Evolutionary conservation across 805 yeast genomes (phyloP), one percentile per base, ranked within the genome.

Genomic region (Kazachstania bromeliacearum): DNA sequence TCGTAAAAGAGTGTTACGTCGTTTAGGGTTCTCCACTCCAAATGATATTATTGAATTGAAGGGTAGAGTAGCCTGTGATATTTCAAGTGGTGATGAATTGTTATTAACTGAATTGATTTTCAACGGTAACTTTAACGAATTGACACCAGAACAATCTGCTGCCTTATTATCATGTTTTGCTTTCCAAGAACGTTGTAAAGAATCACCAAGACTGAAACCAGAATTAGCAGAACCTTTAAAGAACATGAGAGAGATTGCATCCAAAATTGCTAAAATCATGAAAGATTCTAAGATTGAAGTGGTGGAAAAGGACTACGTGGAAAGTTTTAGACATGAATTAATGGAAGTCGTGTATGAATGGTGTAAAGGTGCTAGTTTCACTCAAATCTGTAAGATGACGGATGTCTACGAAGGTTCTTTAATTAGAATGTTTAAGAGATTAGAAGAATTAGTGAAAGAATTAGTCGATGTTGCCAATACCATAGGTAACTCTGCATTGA

Each of bases 331-430:
- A 62, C 80, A 87, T 14, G 95, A 92, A 55, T 69, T 92, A 42
- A 89, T 92, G 97, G 97, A 88, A 57, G 96, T 92, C 35, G 96
- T 92, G 1, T 85, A 66, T 59, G 83, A 89, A 33, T 92, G 99
- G 99, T 85, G 96, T 59, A 79, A 81, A 55, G 97, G 97, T 14
- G 96, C 95, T 5, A 67, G 92, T 0, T 92, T 92, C 60, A 89
- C 96, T 0, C 96, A 89, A 57, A 89, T 92, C 44, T 89, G 97
- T 66, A 89, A 89, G 60, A 87, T 92, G 96, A 92, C 98, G 0
- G 98, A 92, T 55, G 97, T 92, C 30, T 92, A 89, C 49, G 99
- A 92, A 65, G 99, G 99, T 28, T 81, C 94, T 16, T 70, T 92
- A 54, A 89, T 92, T 46, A 77, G 99, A 57, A 83, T 85, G 77